These are phyloP conservation scores for Lathyrus sativus DNA, from an alignment of 306 rosid species.

Conservation along the genomic window DNA sequence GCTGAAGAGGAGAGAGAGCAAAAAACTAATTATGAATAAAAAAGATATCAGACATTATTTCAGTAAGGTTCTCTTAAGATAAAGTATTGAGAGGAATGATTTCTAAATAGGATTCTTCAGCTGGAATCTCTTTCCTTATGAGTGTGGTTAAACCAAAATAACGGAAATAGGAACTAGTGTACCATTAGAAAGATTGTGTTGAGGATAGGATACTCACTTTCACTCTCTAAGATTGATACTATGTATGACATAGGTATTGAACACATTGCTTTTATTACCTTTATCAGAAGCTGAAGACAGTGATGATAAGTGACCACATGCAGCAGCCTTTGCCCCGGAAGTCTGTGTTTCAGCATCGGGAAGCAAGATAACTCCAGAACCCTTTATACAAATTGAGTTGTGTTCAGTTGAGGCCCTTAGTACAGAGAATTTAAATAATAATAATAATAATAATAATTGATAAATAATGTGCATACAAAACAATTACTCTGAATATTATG, in stretches of 20 bases:
- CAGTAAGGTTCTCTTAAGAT: not conserved
- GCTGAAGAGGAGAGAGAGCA: not conserved
- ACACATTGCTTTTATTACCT: constrained; percentile 50
- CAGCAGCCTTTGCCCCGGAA: constrained; percentile 96
- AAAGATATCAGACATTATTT: constrained; percentile 12
- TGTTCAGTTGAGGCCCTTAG: constrained; percentile 10
- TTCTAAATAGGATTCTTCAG: not conserved
- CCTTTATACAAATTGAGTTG: constrained; percentile 51
- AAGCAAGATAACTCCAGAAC: constrained; percentile 68
- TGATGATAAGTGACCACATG: constrained; percentile 79
- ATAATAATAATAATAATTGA: not conserved
- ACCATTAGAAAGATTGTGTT: constrained; percentile 12
- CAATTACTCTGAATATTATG: constrained; percentile 17
- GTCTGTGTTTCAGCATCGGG: constrained; percentile 70
- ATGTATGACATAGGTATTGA: constrained; percentile 19
- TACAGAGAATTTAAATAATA: not conserved
- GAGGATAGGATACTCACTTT: constrained; percentile 28
- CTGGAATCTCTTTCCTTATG: constrained; percentile 18
- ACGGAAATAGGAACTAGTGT: constrained; percentile 7
- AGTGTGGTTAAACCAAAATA: constrained; percentile 19
- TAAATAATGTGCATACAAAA: constrained; percentile 18
- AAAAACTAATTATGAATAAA: constrained; percentile 16
- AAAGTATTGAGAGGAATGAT: constrained; percentile 6
- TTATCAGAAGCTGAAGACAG: constrained; percentile 72
- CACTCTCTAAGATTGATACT: constrained; percentile 6